phyloP scores from a whole-genome alignment of 1,139 yeast genomes.

The Yueomyces sp. region DNA sequence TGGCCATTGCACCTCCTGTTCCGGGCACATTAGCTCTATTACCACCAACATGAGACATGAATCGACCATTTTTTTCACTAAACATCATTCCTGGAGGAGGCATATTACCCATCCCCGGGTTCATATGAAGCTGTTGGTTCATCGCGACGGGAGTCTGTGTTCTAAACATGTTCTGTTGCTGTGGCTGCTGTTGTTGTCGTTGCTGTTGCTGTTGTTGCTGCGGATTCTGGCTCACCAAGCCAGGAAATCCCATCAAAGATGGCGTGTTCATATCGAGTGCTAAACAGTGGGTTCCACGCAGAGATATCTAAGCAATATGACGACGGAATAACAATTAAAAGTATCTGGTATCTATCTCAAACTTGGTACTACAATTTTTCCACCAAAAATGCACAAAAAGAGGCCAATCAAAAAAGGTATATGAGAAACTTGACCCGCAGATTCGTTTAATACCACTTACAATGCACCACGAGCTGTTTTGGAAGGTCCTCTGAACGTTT shows the following conservation, averaged over 20 bases:
- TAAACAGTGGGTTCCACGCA: no score
- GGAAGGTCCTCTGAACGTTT: no score
- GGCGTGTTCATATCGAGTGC: constrained; percentile 7
- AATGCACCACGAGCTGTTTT: no score
- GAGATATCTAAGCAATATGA: no score
- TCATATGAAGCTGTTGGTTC: constrained; percentile 8
- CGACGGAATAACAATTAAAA: no score
- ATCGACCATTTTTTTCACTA: constrained; percentile 1
- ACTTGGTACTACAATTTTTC: no score
- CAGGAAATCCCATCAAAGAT: constrained; percentile 9
- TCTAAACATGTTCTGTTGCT: constrained; percentile 2
- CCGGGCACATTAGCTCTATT: neutral
- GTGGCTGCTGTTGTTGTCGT: constrained; percentile 2
- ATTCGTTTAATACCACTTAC: no score
- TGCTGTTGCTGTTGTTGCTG: constrained; percentile 6
- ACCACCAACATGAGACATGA: neutral
- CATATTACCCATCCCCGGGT: constrained; percentile 1
- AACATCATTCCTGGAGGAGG: constrained; percentile 11
- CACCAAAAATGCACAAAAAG: no score
- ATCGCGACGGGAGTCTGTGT: constrained; percentile 8
- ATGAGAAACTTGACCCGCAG: no score
- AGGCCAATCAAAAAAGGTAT: no score
- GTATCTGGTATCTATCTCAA: no score
- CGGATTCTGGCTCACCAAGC: constrained; percentile 3
- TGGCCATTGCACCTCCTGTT: neutral